Base-by-base conservation (phyloP, 257 asterid species). In the Nicotiana paniculata region DNA sequence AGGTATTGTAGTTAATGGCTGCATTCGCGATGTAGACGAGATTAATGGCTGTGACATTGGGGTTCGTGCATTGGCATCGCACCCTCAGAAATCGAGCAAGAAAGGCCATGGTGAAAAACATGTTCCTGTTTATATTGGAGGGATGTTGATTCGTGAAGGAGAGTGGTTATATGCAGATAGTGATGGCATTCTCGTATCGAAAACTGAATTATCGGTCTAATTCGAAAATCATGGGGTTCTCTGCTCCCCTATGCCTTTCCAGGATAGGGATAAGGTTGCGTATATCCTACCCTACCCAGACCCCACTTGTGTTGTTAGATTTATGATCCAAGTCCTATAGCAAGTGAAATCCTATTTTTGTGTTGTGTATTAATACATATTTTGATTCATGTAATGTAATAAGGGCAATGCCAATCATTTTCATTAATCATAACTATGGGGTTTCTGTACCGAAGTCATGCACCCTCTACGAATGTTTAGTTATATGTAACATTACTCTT, bases 131-230 rank as follows among this genome's bases (percentile, higher is more conserved):
- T 81, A 89, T 32, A 86, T 95, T 46, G 96, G 88, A 7, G 97
- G 98, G 17, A 84, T 87, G 32, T 77, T 88, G 81, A 91, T 95
- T 76, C 86, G 80, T 4, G 92, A 90, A 53, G 98, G 96, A 10
- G 98, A 95, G 85, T 95, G 97, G 98, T 81, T 95, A 88, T 95
- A 95, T 83, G 97, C 98, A 9, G 97, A 95, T 86, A 87, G 89
- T 83, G 98, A 95, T 85, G 98, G 97, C 9, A 65, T 95, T 35
- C 95, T 95, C 84, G 80, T 93, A 24, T 95, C 97, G 24, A 91
- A 88, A 89, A 86, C 89, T n/a, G 96, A 95, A 89, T 91, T 95
- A 55, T 92, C 91, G 21, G 16, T 92, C 35, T 92, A 75, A 83
- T 39, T 26, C 43, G 77, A 70, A 30, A 39, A 70, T 13, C 16